Conservation (phyloP, 768 basidiomycete genomes). For the Kockovaella imperatae region DNA sequence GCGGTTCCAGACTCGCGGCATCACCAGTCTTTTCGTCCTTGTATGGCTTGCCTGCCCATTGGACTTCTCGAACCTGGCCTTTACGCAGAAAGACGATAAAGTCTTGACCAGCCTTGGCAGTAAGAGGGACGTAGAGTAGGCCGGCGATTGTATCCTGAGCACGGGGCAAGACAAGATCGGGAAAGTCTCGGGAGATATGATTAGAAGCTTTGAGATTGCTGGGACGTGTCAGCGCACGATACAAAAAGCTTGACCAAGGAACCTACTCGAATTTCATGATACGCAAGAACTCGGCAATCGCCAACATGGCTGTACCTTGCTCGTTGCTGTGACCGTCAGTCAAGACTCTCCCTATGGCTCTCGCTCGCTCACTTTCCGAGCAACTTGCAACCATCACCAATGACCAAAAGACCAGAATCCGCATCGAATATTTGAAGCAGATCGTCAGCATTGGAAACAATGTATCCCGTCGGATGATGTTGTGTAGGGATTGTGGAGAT, state of each 20-base stretch:
- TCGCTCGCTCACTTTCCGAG: constrained; percentile 21
- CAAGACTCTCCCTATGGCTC: constrained; percentile 49
- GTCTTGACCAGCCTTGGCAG: constrained; percentile 58
- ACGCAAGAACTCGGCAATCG: constrained; percentile 71
- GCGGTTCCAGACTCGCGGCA: constrained; percentile 56
- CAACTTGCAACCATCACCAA: constrained; percentile 61
- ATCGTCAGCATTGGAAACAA: constrained; percentile 73
- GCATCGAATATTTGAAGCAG: constrained; percentile 67
- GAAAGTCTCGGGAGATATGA: constrained; percentile 61
- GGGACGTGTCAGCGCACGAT: background rate
- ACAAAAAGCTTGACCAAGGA: background rate
- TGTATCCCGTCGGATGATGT: constrained; percentile 64
- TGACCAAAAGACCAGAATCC: constrained; percentile 49
- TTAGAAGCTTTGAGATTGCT: constrained; percentile 66
- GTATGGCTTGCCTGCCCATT: constrained; percentile 72
- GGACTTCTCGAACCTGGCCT: constrained; percentile 60
- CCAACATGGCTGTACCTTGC: constrained; percentile 66
- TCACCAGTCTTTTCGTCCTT: constrained; percentile 47
- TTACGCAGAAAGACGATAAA: constrained; percentile 75
- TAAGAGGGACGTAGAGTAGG: constrained; percentile 66
- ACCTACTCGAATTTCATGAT: constrained; percentile 62
- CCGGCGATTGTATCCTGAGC: constrained; percentile 60
- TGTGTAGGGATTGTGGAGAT: constrained; percentile 64
- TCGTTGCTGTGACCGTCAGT: constrained; percentile 30
- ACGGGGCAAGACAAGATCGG: constrained; percentile 58